These are phyloP conservation scores for Candida jianshihensis DNA, from an alignment of 805 yeast genomes.

Conservation along the genomic window DNA sequence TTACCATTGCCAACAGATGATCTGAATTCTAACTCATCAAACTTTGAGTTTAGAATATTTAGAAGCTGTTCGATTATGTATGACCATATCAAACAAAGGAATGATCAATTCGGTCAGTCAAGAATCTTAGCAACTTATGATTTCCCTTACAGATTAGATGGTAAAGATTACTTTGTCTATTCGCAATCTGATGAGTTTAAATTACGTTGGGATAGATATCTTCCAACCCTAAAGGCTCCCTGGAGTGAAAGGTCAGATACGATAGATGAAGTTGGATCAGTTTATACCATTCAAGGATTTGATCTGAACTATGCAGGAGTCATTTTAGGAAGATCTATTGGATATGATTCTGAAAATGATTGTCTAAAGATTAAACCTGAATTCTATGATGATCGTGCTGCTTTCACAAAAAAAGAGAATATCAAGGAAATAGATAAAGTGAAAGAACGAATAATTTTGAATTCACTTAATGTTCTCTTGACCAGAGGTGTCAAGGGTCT, in stretches of 20 bases:
- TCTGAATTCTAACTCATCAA: not conserved
- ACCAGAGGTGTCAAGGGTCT: conserved; percentile 40
- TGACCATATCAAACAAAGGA: conserved; percentile 23
- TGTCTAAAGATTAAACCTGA: conserved; percentile 28
- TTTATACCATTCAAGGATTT: conserved; percentile 41
- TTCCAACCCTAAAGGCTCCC: conserved; percentile 32
- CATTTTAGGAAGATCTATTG: conserved; percentile 36
- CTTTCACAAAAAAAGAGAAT: conserved; percentile 35
- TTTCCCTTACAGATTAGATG: conserved; percentile 39
- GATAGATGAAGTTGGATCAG: conserved; percentile 41
- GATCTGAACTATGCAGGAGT: conserved; percentile 42
- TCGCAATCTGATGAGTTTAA: conserved; percentile 35
- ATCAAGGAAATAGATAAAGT: conserved; percentile 29
- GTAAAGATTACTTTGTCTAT: conserved; percentile 37
- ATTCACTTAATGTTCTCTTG: conserved; percentile 37
- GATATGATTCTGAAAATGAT: conserved; percentile 30
- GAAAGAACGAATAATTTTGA: conserved; percentile 34
- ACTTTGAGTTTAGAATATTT: conserved; percentile 32
- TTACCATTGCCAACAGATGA: conserved; percentile 27
- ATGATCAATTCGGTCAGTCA: conserved; percentile 32
- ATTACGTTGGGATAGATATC: conserved; percentile 40
- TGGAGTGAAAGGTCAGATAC: conserved; percentile 42
- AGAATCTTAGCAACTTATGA: conserved; percentile 39
- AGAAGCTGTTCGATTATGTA: conserved; percentile 37
- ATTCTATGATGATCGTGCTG: conserved; percentile 39